These are phyloP conservation scores for Suhomyces faveliae DNA, from an alignment of 805 yeast genomes.

Conservation along the genomic window DNA sequence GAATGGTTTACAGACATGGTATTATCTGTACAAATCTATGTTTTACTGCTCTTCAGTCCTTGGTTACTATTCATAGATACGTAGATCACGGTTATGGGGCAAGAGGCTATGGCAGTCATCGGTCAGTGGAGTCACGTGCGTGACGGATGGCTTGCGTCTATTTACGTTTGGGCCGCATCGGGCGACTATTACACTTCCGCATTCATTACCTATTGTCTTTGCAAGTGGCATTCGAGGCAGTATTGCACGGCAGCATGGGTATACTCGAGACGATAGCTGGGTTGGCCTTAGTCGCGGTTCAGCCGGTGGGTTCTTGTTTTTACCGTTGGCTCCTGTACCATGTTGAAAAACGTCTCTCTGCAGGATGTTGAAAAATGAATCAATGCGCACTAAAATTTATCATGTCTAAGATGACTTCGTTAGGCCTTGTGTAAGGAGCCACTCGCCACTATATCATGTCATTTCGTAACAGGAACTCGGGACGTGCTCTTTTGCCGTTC, in stretches of 20 bases:
- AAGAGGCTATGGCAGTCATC: slow-evolving; percentile 2
- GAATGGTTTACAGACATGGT: not conserved
- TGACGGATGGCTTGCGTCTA: not conserved
- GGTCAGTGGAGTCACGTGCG: not conserved
- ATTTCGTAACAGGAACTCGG: slow-evolving; percentile 48
- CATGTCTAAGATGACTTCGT: not conserved
- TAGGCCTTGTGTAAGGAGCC: not conserved
- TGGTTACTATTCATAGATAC: not conserved
- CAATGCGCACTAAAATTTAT: not conserved
- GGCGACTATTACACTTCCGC: slow-evolving; percentile 1
- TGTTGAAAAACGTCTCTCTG: not conserved
- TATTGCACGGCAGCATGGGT: no score
- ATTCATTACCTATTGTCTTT: not conserved
- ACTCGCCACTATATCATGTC: slow-evolving; percentile 42
- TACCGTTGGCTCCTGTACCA: no score
- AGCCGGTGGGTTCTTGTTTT: no score
- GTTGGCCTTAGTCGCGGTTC: no score
- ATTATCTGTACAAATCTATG: not conserved
- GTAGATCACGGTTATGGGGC: not conserved
- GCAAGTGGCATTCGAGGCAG: not conserved
- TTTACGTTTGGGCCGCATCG: slow-evolving; percentile 1
- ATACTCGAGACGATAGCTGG: no score
- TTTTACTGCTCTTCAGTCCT: not conserved
- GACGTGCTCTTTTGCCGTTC: slow-evolving; percentile 59
- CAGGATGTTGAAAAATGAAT: slow-evolving; percentile 1